Base-by-base conservation (phyloP, 257 asterid genomes). In the Cruciata laevipes region DNA sequence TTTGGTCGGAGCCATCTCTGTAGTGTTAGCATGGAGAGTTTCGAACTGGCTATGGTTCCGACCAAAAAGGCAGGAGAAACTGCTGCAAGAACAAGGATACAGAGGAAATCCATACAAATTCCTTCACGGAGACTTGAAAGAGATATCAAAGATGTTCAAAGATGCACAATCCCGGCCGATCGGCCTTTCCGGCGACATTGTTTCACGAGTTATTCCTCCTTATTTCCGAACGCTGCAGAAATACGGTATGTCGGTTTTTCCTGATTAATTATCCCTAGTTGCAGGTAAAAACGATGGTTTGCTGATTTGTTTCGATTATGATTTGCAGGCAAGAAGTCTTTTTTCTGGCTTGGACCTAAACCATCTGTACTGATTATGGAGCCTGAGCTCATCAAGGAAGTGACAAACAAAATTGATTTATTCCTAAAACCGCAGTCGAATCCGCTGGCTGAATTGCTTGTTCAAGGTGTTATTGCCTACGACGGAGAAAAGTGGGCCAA, bases 111-210 rank as follows among this genome's bases (percentile, higher is more conserved):
- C 79, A 6, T 83, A 76, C 81, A 79, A 61, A 0, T 30, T 77
- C 16, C 30, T 83, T n/a, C 71, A 73, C 42, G 87, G 91, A n/a
- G 91, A 85, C 65, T 24, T 76, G 56, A 79, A 75, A 58, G 84
- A 85, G 27, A 8, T 79, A 14, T 5, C 17, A 32, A 13, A 27
- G 13, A 35, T 49, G 61, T 0, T 27, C 12, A 7, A 60, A 23
- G 75, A 79, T 40, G 89, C 77, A 25, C 71, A 37, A 0, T 66
- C 76, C 16, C 77, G 66, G 52, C 83, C 89, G 18, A 66, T 84
- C 69, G 69, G 20, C 59, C 33, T 84, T 51, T 79, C 72, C 21
- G 83, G 74, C 47, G 83, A 81, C 68, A 69, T 77, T 63, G 67
- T 70, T 68, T 77, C 79, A 10, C 75, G 83, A 38, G 61, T 83